A percentile compares a stretch with the other conserved stretches of the same genome.
These are phyloP conservation scores for Aspergillus quadrilineatus DNA, from an alignment of 2,329 filamentous ascomycete species.

Conservation along the genomic window DNA sequence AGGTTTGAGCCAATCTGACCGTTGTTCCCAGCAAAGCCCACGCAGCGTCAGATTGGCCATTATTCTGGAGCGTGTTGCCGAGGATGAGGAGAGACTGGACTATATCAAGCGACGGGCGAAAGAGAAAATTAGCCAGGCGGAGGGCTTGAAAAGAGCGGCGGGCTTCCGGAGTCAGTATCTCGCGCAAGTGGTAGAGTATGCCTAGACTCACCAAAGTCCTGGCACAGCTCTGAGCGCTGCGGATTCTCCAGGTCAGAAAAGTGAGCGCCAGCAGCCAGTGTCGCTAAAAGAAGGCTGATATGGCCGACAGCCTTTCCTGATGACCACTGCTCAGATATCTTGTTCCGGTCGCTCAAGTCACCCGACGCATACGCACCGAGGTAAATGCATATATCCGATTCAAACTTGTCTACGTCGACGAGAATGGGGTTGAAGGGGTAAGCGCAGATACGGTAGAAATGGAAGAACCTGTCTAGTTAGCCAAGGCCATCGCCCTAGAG, in stretches of 20 bases:
- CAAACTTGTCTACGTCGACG: slow-evolving; percentile 31
- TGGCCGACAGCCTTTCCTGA: slow-evolving; percentile 28
- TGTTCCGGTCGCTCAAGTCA: slow-evolving; percentile 21
- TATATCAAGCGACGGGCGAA: slow-evolving; percentile 54
- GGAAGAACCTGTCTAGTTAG: slow-evolving; percentile 28
- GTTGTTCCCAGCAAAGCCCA: slow-evolving; percentile 34
- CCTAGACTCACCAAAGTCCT: slow-evolving; percentile 27
- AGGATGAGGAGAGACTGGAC: slow-evolving; percentile 58
- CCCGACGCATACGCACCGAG: slow-evolving; percentile 27
- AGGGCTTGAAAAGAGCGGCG: slow-evolving; percentile 50
- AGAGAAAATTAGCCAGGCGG: slow-evolving; percentile 59
- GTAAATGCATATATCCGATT: slow-evolving; percentile 31
- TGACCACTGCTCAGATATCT: slow-evolving; percentile 25
- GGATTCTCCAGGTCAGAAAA: slow-evolving; percentile 31
- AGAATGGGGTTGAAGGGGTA: slow-evolving; percentile 36
- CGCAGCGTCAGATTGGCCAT: slow-evolving; percentile 33
- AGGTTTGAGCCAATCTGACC: slow-evolving; percentile 33
- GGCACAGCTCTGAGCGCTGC: slow-evolving; percentile 25
- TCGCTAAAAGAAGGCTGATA: slow-evolving; percentile 31
- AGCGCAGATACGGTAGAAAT: slow-evolving; percentile 29
- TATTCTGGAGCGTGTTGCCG: slow-evolving; percentile 47
- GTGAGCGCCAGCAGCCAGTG: slow-evolving; percentile 31
- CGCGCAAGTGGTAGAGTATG: neutral
- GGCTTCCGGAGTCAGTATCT: slow-evolving; percentile 14
- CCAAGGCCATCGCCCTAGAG: neutral